Evolutionary conservation across 139 green algal species (phyloP).

Genomic region (Raphidocelis subcapitata): DNA sequence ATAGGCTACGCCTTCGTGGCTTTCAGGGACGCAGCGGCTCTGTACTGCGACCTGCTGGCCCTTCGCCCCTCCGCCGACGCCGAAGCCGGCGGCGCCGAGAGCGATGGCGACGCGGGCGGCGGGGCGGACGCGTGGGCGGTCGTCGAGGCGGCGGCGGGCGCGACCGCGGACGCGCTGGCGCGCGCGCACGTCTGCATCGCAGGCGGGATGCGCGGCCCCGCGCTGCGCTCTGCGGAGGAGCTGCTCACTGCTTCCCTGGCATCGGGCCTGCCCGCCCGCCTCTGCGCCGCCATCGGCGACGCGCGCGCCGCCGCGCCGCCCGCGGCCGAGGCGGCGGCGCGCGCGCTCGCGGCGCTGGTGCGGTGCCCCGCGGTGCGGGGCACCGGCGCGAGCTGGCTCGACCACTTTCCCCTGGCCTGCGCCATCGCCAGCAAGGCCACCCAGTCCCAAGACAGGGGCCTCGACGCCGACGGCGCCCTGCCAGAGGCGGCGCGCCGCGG

Average conservation of each 20-base stretch:
- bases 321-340: slow-evolving; percentile 14
- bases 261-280: slow-evolving; percentile 27
- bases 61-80: neutral
- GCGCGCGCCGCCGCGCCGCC: slow-evolving; percentile 14
- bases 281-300: slow-evolving; percentile 54
- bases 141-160: slow-evolving; percentile 3
- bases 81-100: neutral
- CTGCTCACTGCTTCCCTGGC: slow-evolving; percentile 21
- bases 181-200: slow-evolving; percentile 13
- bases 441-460: slow-evolving; percentile 6
- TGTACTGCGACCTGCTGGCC: slow-evolving; percentile 40
- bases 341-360: slow-evolving; percentile 23
- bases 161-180: neutral
- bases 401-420: slow-evolving; percentile 38
- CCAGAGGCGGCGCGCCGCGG: slow-evolving; percentile 19
- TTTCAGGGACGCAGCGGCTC: slow-evolving; percentile 30
- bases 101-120: neutral
- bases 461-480: slow-evolving; percentile 31
- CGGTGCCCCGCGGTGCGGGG: slow-evolving; percentile 9
- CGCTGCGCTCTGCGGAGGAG: slow-evolving; percentile 43
- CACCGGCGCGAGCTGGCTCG: neutral
- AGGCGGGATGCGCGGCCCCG: slow-evolving; percentile 33
- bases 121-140: neutral
- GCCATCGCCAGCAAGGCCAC: slow-evolving; percentile 7
- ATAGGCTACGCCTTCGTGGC: slow-evolving; percentile 47